These are phyloP conservation scores for Vigna reflexopilosa DNA, from an alignment of 306 rosid genomes.

Conservation along the genomic window DNA sequence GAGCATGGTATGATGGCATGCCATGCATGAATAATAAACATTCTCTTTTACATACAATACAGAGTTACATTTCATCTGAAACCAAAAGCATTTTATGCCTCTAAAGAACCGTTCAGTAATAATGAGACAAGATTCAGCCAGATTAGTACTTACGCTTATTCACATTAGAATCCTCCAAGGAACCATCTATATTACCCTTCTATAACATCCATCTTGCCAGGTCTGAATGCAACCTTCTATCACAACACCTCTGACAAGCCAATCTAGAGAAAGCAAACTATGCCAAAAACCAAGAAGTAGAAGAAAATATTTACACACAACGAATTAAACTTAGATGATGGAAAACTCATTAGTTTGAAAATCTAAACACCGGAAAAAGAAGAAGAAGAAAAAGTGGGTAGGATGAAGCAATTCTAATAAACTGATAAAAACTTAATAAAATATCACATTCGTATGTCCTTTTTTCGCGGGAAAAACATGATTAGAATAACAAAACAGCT, in stretches of 20 bases:
- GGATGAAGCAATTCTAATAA: background rate
- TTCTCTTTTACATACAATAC: background rate
- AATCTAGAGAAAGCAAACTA: background rate
- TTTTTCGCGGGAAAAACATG: background rate
- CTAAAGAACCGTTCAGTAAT: background rate
- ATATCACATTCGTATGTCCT: background rate
- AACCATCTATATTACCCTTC: background rate
- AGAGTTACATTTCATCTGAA: background rate
- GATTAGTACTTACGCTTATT: background rate
- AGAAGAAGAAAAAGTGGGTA: background rate
- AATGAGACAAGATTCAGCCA: background rate
- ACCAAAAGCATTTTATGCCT: background rate
- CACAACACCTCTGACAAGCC: background rate
- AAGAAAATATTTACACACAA: no score
- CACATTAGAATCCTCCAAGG: background rate
- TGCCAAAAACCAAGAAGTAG: background rate
- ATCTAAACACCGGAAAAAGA: background rate
- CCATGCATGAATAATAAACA: background rate
- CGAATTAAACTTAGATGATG: background rate
- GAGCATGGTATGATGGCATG: background rate
- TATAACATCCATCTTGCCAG: background rate
- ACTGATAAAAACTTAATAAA: background rate
- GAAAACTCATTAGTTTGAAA: background rate
- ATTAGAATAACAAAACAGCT: no score
- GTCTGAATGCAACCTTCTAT: background rate